Evolutionary conservation across 2,329 filamentous ascomycete species (phyloP), one percentile per base, ranked within the genome.

Genomic region (Diaporthe sp.): DNA sequence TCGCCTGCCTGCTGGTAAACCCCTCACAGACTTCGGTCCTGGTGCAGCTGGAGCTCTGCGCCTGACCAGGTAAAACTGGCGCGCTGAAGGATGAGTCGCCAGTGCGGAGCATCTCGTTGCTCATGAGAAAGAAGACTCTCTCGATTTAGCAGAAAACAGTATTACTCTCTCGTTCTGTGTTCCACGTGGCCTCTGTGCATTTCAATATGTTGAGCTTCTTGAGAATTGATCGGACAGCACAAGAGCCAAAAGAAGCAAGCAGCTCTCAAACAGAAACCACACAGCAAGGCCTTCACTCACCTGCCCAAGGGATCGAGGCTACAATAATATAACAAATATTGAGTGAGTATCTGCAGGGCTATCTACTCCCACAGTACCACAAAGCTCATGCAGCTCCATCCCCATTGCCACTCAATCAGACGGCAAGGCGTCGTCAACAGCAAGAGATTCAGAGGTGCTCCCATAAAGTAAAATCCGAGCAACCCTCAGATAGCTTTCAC

Each of bases 291-390:
- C 22, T 22, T 28, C 31, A 68, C 3, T 20, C 34, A 25, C 34
- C n/a, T 20, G 15, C 3, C 10, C 4, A 39, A 13, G 28, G n/a
- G 34, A 55, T n/a, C 10, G 2, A 22, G n/a, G 13, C 3, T 28
- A 42, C 34, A 70, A 13, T n/a, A 42, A 10, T 55, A 55, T 7
- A 70, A 42, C n/a, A 55, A 15, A 70, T 53, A 7, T 70, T 70
- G n/a, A 55, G 49, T 55, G n/a, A 70, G 49, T 55, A 55, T 55
- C 49, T 70, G 65, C 49, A 28, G 65, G 37, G 34, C 47, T 70
- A 55, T 70, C 65, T 70, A 70, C 31, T 28, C 47, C 8, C 49
- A 31, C 39, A 68, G 34, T 28, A 20, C 58, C 37, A 61, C 37
- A n/a, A 28, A 61, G 58, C 22, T n/a, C 49, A 28, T 15, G n/a